Evolutionary conservation across 139 green algal species (phyloP), one percentile per base, ranked within the genome.

Genomic region (Spirogloea muscicola): DNA sequence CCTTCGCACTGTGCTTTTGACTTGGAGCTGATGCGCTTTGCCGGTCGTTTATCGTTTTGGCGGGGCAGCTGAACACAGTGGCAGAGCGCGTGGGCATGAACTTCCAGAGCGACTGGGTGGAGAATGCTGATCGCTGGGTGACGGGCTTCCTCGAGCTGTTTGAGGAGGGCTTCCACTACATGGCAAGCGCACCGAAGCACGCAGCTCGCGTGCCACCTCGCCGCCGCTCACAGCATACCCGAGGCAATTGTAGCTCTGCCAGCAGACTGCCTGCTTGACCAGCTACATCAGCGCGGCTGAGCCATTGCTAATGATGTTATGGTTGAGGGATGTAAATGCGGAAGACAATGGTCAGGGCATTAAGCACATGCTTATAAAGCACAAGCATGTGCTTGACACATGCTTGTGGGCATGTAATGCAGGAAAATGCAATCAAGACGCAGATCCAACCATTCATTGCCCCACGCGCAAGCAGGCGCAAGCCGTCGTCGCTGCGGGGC

Each of bases 121-220:
- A 72, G 57, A 76, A 76, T 75, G 68, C 68, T 3, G 68, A 76
- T 18, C 57, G 16, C 6, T 68, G 36, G 38, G 37, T 76, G 16
- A 9, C 27, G 4, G 68, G 68, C 3, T 76, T 76, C 43, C 36
- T 76, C n/a, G 58, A 39, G 29, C 74, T 74, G 31, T 76, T 76
- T 58, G 68, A 76, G 31, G 57, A 68, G 7, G 58, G 68, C 33
- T 75, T 44, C 43, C 55, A 76, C 58, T 51, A 73, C 43, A 33
- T 76, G 68, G 68, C 48, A 33, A 38, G 27, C 31, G 7, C 6
- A 10, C 10, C 43, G 43, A n/a, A n/a, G n/a, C n/a, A n/a, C n/a
- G n/a, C n/a, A n/a, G n/a, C n/a, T n/a, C n/a, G n/a, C n/a, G n/a
- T n/a, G n/a, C n/a, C 43, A 10, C 13, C 43, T 13, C 10, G 10